phyloP scores from a whole-genome alignment of 495 filamentous ascomycete species.

The Bacidia rubella region DNA sequence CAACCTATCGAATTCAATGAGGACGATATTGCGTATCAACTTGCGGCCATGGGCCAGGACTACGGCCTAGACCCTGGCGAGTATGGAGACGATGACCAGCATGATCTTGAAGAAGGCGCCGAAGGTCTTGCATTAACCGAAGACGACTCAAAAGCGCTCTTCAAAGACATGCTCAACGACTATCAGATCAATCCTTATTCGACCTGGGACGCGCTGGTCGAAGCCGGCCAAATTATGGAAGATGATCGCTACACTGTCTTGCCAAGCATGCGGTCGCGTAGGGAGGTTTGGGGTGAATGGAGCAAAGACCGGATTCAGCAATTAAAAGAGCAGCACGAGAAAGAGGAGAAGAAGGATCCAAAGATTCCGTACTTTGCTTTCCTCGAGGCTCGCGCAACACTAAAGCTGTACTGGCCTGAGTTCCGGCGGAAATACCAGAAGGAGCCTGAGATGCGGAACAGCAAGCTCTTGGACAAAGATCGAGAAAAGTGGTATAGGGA shows the following conservation, averaged over 20 bases:
- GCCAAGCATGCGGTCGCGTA: slow-evolving; percentile 63
- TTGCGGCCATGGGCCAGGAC: slow-evolving; percentile 72
- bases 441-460: slow-evolving; percentile 65
- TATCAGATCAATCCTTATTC: slow-evolving; percentile 71
- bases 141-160: slow-evolving; percentile 55
- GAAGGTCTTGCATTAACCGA: slow-evolving; percentile 54
- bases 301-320: slow-evolving; percentile 53
- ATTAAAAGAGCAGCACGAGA: slow-evolving; percentile 57
- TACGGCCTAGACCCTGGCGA: slow-evolving; percentile 60
- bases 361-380: slow-evolving; percentile 73
- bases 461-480: slow-evolving; percentile 68
- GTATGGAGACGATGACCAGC: slow-evolving; percentile 50
- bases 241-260: slow-evolving; percentile 79
- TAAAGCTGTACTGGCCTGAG: slow-evolving; percentile 92
- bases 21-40: slow-evolving; percentile 86
- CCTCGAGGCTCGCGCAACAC: slow-evolving; percentile 63
- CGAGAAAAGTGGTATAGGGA: slow-evolving; percentile 87
- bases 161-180: slow-evolving; percentile 77
- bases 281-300: slow-evolving; percentile 75
- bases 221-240: slow-evolving; percentile 69
- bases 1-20: slow-evolving; percentile 81
- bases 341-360: slow-evolving; percentile 73
- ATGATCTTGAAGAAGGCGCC: slow-evolving; percentile 57
- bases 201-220: slow-evolving; percentile 79
- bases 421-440: slow-evolving; percentile 85